Evolutionary conservation across 495 filamentous ascomycete genomes (phyloP).

Genomic region (Usnea hakonensis): DNA sequence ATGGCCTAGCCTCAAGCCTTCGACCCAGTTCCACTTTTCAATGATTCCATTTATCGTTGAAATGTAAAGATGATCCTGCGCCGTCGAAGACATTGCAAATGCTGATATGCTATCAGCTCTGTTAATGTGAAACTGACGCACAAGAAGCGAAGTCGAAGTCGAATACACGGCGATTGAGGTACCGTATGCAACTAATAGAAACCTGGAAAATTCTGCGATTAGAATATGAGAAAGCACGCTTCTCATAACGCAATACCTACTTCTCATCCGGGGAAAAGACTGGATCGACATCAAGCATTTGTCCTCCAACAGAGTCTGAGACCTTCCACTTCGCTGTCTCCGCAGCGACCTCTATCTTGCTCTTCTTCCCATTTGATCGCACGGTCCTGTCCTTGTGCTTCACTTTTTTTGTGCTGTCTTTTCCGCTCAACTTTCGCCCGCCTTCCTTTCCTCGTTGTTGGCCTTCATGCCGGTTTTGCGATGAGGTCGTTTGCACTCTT

Average conservation of each 20-base stretch:
- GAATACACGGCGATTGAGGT: conserved; percentile 73
- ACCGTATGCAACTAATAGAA: conserved; percentile 58
- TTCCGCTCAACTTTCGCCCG: not conserved
- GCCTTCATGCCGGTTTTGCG: not conserved
- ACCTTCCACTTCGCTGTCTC: conserved; percentile 42
- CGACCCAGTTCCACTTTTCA: conserved; percentile 69
- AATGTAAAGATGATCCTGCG: conserved; percentile 58
- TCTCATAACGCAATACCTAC: conserved; percentile 40
- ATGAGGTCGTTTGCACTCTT: not conserved
- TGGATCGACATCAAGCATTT: conserved; percentile 66
- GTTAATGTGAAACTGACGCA: conserved; percentile 48
- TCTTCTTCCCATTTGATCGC: not conserved
- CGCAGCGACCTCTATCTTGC: not conserved
- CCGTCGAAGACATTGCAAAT: conserved; percentile 50
- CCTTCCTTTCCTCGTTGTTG: not conserved
- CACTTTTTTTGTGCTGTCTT: not conserved
- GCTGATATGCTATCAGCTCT: conserved; percentile 37
- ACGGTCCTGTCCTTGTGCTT: not conserved
- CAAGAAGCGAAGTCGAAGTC: conserved; percentile 66
- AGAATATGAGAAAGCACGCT: conserved; percentile 21
- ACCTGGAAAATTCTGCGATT: conserved; percentile 37
- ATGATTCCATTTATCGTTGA: conserved; percentile 58
- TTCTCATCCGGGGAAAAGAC: conserved; percentile 73
- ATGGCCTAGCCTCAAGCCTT: conserved; percentile 40
- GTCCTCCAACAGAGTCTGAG: conserved; percentile 56